Percentiles rank a stretch among this genome's conserved stretches.
Evolutionary conservation across 768 basidiomycete genomes (phyloP).

Genomic region (Boletellus emodensis): DNA sequence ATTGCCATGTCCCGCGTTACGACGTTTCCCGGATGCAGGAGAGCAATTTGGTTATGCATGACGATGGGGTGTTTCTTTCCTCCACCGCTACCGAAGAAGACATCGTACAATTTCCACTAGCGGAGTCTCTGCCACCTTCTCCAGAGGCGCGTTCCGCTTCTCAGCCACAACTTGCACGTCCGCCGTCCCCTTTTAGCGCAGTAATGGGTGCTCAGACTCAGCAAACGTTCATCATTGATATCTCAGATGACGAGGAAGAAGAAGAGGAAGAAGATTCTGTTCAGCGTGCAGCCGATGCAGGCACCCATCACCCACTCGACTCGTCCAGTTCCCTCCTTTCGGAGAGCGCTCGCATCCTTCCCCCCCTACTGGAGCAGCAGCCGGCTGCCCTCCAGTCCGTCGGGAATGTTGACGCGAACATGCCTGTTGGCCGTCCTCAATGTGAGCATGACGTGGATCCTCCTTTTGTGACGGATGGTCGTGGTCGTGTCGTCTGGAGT

Average conservation of each 20-base stretch:
- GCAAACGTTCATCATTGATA: constrained; percentile 31
- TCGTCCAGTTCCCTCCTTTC: neutral
- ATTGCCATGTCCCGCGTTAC: constrained; percentile 10
- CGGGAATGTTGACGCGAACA: constrained; percentile 2
- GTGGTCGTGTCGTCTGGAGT: constrained; percentile 54
- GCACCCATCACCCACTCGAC: neutral
- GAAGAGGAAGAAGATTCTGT: constrained; percentile 14
- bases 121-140: constrained; percentile 1
- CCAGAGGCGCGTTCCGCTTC: constrained; percentile 8
- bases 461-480: constrained; percentile 61
- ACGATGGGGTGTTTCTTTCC: constrained; percentile 1
- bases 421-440: constrained; percentile 11
- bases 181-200: constrained; percentile 27
- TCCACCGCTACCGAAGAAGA: neutral
- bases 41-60: constrained; percentile 4
- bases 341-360: neutral
- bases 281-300: neutral
- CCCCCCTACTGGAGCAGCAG: constrained; percentile 1
- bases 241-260: constrained; percentile 27
- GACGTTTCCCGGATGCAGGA: constrained; percentile 12
- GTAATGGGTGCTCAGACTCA: constrained; percentile 18
- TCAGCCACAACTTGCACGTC: constrained; percentile 4
- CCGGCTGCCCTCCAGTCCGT: neutral
- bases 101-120: neutral
- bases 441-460: constrained; percentile 39